Percentiles rank a stretch among this genome's conserved stretches.
phyloP scores from a whole-genome alignment of 192 early-diverging fungal species.

The Coemansia sp. region DNA sequence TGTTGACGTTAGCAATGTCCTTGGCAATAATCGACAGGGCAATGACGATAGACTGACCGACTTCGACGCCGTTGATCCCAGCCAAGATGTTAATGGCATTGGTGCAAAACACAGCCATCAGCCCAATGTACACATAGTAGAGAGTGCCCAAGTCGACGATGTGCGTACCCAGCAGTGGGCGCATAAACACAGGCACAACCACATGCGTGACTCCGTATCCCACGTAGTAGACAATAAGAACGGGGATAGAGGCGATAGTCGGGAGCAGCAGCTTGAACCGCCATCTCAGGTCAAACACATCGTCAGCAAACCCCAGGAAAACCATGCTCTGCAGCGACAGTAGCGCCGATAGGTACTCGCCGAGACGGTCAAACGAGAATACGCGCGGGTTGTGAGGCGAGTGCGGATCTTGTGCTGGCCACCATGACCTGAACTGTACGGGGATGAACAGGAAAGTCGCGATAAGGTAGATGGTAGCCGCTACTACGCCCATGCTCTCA shows the following conservation, averaged over 20 bases:
- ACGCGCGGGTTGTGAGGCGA: slow-evolving; percentile 3
- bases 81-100: slow-evolving; percentile 98
- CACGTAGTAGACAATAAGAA: slow-evolving; percentile 92
- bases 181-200: slow-evolving; percentile 79
- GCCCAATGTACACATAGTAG: slow-evolving; percentile 92
- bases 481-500: slow-evolving; percentile 91
- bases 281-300: slow-evolving; percentile 95
- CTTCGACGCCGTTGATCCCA: slow-evolving; percentile 97
- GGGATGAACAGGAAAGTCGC: slow-evolving; percentile 92
- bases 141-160: slow-evolving; percentile 81
- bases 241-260: slow-evolving; percentile 85
- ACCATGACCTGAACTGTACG: slow-evolving; percentile 87
- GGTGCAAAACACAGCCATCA: slow-evolving; percentile 91
- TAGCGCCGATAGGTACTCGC: slow-evolving; percentile 87
- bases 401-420: slow-evolving; percentile 33
- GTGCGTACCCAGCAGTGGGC: slow-evolving; percentile 63
- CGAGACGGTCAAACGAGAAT: slow-evolving; percentile 61
- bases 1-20: slow-evolving; percentile 41
- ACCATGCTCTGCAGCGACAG: slow-evolving; percentile 95
- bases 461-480: slow-evolving; percentile 84
- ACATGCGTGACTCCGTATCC: slow-evolving; percentile 86
- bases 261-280: slow-evolving; percentile 94
- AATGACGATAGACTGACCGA: slow-evolving; percentile 89
- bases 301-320: slow-evolving; percentile 97
- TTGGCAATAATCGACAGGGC: slow-evolving; percentile 73